Base-by-base conservation (phyloP, 768 basidiomycete species). In the Jaapia argillacea region DNA sequence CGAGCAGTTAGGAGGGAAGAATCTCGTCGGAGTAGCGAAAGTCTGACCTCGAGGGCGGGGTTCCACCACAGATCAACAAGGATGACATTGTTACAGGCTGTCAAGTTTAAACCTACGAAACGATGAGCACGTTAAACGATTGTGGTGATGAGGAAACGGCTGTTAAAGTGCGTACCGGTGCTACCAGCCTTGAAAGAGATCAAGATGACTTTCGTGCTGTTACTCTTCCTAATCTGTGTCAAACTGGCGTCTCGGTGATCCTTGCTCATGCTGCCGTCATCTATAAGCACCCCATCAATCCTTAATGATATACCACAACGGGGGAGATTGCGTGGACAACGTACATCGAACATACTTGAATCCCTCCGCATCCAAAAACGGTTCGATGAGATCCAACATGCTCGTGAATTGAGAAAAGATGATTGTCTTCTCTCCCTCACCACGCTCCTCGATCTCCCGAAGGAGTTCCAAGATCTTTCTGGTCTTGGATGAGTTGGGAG, bases 161-260 rank as follows among this genome's bases (percentile, higher is more conserved):
- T 14, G 43, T n/a, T 25, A 21, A 26, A 45, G 28, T 27, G 28
- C 39, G 40, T 26, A 86, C 89, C 89, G n/a, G 85, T 90, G 54
- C 86, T 86, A 3, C 92, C 92, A 23, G 92, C 91, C 60, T 93
- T 96, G 75, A 97, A 93, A 0, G 91, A 96, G 49, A 98, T 92
- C 49, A 99, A 64, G 48, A 98, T 96, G 35, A 94, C 80, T 24
- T 73, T 74, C 7, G 71, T 77, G 13, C 53, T 66, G 22, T 61
- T 59, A 57, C 73, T 76, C 14, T 50, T 75, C 54, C 73, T 77
- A 61, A 99, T 91, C 51, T 73, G 76, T 26, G 79, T 67, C 35
- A 98, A 61, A 3, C 87, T 74, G 13, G 69, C 74, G 51, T 91
- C 85, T 7, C 92, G 81, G 52, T 89, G 72, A 24, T 75, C 75